Base-by-base conservation (phyloP, 2,329 filamentous ascomycete genomes). In the Tolypocladium endophyticum region DNA sequence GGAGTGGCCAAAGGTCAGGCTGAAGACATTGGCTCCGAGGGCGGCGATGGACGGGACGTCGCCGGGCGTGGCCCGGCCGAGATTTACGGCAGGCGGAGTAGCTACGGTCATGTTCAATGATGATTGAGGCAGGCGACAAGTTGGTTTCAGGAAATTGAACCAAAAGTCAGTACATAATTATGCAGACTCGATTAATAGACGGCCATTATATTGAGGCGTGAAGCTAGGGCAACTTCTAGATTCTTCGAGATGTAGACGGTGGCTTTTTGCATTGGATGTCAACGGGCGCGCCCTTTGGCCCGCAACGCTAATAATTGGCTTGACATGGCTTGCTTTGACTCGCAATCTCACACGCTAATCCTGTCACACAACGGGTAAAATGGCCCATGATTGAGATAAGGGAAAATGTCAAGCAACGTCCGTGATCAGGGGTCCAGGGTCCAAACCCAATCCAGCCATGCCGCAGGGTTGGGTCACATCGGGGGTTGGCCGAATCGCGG, bases 1-100 rank as follows among this genome's bases (percentile, higher is more conserved):
- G 0, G 76, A 77, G 61, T 77, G 71, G 1, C 75, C 76, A 64
- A 79, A 79, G 3, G 74, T 73, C 25, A 62, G 56, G 25, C 67
- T 60, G 62, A 79, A 79, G 55, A 75, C 71, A 39, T 67, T 60
- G 0, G 68, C 61, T 30, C 73, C 76, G 1, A 79, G 67, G 6
- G 65, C 56, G 25, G 69, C 64, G 53, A 79, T 73, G 41, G 62
- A 61, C 0, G 58, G 41, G 9, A 65, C 65, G 55, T 77, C 74
- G 33, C 11, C 9, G 35, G 54, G 5, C 2, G 7, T 20, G 36
- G 33, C 54, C 3, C 54, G 16, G 36, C 54, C 36, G 54, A 39
- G 12, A 16, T 14, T 39, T 23, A 28, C 3, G 6, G 14, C 36
- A 7, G 23, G 36, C 16, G 23, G 23, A 39, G n/a, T 12, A 14